phyloP scores from a whole-genome alignment of 129 eudicot species.

The Centella asiatica region DNA sequence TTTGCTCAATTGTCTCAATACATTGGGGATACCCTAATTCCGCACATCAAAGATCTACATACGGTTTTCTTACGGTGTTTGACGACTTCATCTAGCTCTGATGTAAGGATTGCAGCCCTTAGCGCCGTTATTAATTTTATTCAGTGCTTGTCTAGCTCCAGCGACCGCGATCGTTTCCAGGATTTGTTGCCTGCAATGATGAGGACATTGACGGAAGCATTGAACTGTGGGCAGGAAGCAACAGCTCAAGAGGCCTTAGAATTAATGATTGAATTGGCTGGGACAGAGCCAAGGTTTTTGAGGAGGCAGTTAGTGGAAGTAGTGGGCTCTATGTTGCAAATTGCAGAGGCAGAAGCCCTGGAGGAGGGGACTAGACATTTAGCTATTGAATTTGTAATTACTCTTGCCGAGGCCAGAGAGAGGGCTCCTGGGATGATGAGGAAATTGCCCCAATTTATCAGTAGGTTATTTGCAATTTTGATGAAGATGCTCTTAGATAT shows the following conservation, averaged over 20 bases:
- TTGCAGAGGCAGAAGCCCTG: constrained; percentile 76
- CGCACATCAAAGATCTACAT: constrained; percentile 61
- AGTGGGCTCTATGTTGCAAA: constrained; percentile 93
- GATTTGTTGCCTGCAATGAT: constrained; percentile 93
- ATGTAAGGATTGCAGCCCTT: constrained; percentile 81
- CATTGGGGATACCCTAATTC: constrained; percentile 66
- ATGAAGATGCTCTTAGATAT: constrained; percentile 74
- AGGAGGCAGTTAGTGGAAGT: constrained; percentile 93
- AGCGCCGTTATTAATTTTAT: constrained; percentile 89
- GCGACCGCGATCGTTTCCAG: constrained; percentile 89
- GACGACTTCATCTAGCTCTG: constrained; percentile 48
- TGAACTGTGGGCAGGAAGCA: constrained; percentile 76
- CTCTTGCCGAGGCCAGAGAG: constrained; percentile 84
- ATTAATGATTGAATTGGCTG: constrained; percentile 91
- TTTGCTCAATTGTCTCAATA: constrained; percentile 80
- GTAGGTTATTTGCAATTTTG: constrained; percentile 62
- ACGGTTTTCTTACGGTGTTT: constrained; percentile 60
- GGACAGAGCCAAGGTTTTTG: constrained; percentile 91
- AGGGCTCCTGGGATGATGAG: constrained; percentile 97
- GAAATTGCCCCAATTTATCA: constrained; percentile 80
- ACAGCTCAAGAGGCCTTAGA: constrained; percentile 97
- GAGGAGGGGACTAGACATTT: constrained; percentile 92
- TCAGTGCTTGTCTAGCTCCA: constrained; percentile 66
- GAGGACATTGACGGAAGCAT: constrained; percentile 86
- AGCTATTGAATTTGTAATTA: constrained; percentile 83